These are phyloP conservation scores for Aspergillus aculeatus DNA, from an alignment of 2,329 filamentous ascomycete species.

Conservation along the genomic window DNA sequence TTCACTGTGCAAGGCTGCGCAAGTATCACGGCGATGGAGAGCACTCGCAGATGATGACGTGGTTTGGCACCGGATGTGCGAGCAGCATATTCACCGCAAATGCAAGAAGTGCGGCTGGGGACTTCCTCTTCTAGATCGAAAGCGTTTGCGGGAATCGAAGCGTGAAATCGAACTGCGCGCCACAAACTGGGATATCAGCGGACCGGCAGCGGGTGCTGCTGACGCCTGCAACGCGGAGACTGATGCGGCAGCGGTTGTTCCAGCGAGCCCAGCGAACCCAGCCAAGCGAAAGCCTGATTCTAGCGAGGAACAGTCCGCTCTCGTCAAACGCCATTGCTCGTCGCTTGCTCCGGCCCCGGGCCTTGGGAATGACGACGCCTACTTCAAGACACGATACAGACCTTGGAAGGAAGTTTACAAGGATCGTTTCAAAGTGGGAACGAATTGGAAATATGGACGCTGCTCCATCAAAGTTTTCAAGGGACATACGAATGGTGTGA, in stretches of 20 bases:
- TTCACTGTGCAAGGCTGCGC: conserved; percentile 91
- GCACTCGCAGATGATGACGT: conserved; percentile 93
- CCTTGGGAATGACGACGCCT: conserved; percentile 43
- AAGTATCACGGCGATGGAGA: conserved; percentile 87
- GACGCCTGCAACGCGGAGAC: conserved; percentile 3
- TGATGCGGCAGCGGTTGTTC: conserved; percentile 7
- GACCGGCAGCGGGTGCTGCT: conserved; percentile 46
- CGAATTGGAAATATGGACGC: conserved; percentile 94
- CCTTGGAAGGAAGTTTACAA: conserved; percentile 98
- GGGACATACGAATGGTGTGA: conserved; percentile 85
- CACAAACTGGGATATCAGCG: conserved; percentile 56
- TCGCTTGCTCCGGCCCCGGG: conserved; percentile 20
- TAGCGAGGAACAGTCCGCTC: conserved; percentile 26
- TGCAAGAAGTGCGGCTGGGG: conserved; percentile 97
- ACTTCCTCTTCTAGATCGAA: conserved; percentile 82
- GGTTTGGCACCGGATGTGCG: conserved; percentile 98
- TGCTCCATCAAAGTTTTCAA: conserved; percentile 81
- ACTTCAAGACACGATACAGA: conserved; percentile 54
- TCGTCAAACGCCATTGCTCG: conserved; percentile 34
- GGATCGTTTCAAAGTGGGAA: conserved; percentile 91
- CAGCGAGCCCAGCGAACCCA: background rate
- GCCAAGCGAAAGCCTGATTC: conserved; percentile 32
- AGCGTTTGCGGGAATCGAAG: conserved; percentile 81
- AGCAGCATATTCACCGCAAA: conserved; percentile 91
- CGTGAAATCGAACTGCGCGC: conserved; percentile 74